Base-by-base conservation (phyloP, 2,329 filamentous ascomycete genomes). In the Didymosphaeria variabile region DNA sequence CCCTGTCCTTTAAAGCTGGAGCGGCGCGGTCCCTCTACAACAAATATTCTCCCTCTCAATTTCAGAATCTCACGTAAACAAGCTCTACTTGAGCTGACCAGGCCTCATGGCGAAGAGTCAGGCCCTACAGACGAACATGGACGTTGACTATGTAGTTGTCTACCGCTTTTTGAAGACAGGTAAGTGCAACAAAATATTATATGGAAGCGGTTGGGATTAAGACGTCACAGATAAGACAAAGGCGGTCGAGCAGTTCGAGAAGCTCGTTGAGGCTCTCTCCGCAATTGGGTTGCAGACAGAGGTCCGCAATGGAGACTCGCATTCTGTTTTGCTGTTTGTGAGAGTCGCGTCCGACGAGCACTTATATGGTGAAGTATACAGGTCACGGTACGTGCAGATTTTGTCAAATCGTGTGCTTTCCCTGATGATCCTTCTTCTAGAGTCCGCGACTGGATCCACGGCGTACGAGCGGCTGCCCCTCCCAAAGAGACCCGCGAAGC, bases 391-490 rank as follows among this genome's bases (percentile, higher is more conserved):
- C 17, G 38, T 23, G 23, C 5, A 47, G 38, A 71, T 59, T 2
- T 2, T 55, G 7, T 23, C 29, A 17, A 17, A 4, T 21, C n/a
- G n/a, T 32, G 0, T 38, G 0, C 31, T 7, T 31, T 13, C 17
- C 8, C 21, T 15, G 26, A 12, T 55, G 13, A 55, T 46, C 17
- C 26, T 17, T 15, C n/a, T 47, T 60, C 19, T 55, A 91, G 95
- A 66, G 89, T 97, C 19, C 91, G 93, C 75, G 95, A 98, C 80
- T 99, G 94, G 93, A 87, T 98, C 36, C 91, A 95, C 75, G 93
- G 94, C 55, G 90, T 97, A 57, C 90, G 93, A 64, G 86, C 91
- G 53, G 86, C 88, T 21, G 89, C 93, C 38, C 94, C 94, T 0
- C 86, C 88, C 58, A 90, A 88, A 72, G 89, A 96, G 67, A 87